These are phyloP conservation scores for Wickerhamiella qilinensis DNA, from an alignment of 805 yeast genomes.

Conservation along the genomic window DNA sequence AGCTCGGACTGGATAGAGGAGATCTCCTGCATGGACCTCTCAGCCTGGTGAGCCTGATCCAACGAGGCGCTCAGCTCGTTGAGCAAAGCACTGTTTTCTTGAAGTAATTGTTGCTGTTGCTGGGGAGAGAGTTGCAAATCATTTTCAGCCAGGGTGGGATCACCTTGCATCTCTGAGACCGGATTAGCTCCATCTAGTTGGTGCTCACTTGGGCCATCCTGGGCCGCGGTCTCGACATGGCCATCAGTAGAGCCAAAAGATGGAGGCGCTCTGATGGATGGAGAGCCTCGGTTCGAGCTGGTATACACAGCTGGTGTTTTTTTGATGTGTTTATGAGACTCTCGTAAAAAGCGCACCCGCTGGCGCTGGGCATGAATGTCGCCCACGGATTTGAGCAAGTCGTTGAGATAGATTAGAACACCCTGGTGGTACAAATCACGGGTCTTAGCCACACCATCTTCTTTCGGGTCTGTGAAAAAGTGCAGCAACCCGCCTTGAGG, in stretches of 20 bases:
- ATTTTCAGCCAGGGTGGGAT: no score
- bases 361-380: slow-evolving; percentile 22
- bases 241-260: no score
- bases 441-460: slow-evolving; percentile 17
- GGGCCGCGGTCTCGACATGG: no score
- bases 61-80: slow-evolving; percentile 23
- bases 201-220: no score
- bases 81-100: slow-evolving; percentile 23
- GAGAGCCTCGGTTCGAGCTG: no score
- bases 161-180: no score
- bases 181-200: no score
- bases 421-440: slow-evolving; percentile 22
- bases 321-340: slow-evolving; percentile 1
- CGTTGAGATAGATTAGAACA: slow-evolving; percentile 22
- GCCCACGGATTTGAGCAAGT: slow-evolving; percentile 18
- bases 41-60: slow-evolving; percentile 24
- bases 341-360: slow-evolving; percentile 20
- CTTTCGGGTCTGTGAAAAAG: slow-evolving; percentile 15
- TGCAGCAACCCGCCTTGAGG: slow-evolving; percentile 5
- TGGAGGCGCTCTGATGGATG: no score
- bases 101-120: slow-evolving; percentile 18
- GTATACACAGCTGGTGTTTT: no score
- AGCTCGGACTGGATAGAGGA: slow-evolving; percentile 61
- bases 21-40: slow-evolving; percentile 37
- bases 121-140: slow-evolving; percentile 2